These are phyloP conservation scores for Phlebiopsis flavidoalba DNA, from an alignment of 768 basidiomycete genomes.

Conservation along the genomic window DNA sequence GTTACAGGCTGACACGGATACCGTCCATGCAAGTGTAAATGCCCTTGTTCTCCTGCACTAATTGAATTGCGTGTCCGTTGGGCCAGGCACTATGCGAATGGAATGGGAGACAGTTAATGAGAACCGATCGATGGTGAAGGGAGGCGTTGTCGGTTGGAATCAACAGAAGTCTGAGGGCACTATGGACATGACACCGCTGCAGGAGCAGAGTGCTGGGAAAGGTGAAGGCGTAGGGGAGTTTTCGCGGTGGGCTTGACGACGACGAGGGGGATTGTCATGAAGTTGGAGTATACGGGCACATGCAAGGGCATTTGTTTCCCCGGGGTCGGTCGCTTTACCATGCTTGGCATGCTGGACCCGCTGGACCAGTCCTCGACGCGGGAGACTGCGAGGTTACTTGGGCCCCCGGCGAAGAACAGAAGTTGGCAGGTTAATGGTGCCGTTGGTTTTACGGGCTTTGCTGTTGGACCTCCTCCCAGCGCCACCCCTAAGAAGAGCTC, in stretches of 20 bases:
- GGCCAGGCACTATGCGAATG: constrained; percentile 66
- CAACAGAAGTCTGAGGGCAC: constrained; percentile 61
- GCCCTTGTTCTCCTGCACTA: constrained; percentile 75
- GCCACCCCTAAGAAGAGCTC: background rate
- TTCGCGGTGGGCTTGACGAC: background rate
- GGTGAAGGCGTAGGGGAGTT: constrained; percentile 32
- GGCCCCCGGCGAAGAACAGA: constrained; percentile 43
- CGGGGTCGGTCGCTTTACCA: constrained; percentile 73
- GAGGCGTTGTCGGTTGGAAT: constrained; percentile 68
- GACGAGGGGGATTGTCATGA: constrained; percentile 50
- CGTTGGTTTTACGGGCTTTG: constrained; percentile 67
- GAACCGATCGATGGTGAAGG: constrained; percentile 48
- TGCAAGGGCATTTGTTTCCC: constrained; percentile 80
- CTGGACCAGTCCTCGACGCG: constrained; percentile 60
- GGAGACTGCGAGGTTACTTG: constrained; percentile 68
- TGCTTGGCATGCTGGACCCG: constrained; percentile 75
- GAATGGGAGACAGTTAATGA: constrained; percentile 42
- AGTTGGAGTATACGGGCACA: constrained; percentile 64
- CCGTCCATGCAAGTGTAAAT: constrained; percentile 68
- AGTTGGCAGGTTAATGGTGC: constrained; percentile 65
- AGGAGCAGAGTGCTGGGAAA: constrained; percentile 35
- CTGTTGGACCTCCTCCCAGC: constrained; percentile 40
- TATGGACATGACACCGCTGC: constrained; percentile 55
- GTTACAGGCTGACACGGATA: constrained; percentile 56
- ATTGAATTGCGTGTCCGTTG: constrained; percentile 72